Conservation (phyloP, 2,329 filamentous ascomycete genomes). For the Aspergillus puulaauensis region DNA sequence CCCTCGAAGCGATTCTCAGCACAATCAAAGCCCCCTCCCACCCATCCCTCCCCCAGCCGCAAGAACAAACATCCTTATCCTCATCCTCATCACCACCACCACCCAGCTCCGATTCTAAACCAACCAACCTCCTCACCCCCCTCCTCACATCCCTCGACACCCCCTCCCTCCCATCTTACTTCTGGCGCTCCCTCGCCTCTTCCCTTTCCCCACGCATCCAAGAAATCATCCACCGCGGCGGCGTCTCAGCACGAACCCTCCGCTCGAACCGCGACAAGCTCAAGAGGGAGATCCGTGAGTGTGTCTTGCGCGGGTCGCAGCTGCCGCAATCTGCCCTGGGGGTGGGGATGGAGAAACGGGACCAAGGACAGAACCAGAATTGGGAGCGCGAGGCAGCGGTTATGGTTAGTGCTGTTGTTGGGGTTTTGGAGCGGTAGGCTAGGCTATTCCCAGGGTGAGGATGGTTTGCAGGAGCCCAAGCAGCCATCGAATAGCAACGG, state of each 20-base stretch:
- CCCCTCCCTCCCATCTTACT: slow-evolving; percentile 81
- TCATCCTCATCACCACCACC: neutral
- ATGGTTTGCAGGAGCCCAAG: slow-evolving; percentile 9
- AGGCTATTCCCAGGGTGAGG: neutral
- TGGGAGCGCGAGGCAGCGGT: slow-evolving; percentile 94
- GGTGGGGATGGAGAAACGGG: slow-evolving; percentile 48
- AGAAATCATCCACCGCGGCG: slow-evolving; percentile 80
- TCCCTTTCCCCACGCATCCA: slow-evolving; percentile 74
- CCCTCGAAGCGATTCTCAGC: slow-evolving; percentile 75
- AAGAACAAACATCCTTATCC: neutral
- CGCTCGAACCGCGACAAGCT: slow-evolving; percentile 73
- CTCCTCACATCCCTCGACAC: slow-evolving; percentile 81
- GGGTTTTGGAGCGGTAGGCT: slow-evolving; percentile 39
- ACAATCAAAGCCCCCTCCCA: slow-evolving; percentile 67
- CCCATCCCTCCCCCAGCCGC: slow-evolving; percentile 53
- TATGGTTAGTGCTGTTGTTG: slow-evolving; percentile 83
- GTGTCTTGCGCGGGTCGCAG: slow-evolving; percentile 75
- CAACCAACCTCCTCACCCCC: slow-evolving; percentile 64
- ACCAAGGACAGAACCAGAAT: slow-evolving; percentile 46
- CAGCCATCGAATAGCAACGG: slow-evolving; percentile 1
- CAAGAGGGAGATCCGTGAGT: slow-evolving; percentile 74
- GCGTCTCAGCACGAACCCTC: slow-evolving; percentile 78
- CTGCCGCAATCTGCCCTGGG: slow-evolving; percentile 54
- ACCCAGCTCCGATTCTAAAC: slow-evolving; percentile 13
- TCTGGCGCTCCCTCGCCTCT: slow-evolving; percentile 86